Base-by-base conservation (phyloP, 495 filamentous ascomycete species). In the Trichoderma parareesei region DNA sequence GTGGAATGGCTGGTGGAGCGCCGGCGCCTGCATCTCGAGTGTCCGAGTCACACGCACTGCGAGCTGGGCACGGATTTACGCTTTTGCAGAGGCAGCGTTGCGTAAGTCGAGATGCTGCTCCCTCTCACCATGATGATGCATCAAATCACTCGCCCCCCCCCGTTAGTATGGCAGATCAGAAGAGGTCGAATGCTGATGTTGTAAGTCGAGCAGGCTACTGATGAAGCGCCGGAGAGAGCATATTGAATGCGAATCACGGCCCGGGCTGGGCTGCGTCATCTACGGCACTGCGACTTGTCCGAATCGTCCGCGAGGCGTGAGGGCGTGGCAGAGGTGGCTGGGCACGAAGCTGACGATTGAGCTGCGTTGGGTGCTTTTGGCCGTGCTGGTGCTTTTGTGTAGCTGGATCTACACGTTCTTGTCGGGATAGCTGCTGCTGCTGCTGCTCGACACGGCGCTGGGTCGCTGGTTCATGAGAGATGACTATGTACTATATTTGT, bases 1-100 rank as follows among this genome's bases (percentile, higher is more conserved):
- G 80, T 90, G 6, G 80, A 84, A 67, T 90, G 87, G 87, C 74
- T 90, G 0, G 77, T 88, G 41, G 80, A 86, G 67, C 80, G 87
- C 18, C 82, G 78, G 5, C 71, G 68, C 37, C 68, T 84, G 64
- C 76, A 83, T 63, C 70, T 84, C 6, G 77, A 84, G 64, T 84
- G 81, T 65, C 82, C 81, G 5, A 79, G 75, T 64, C 71, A 79
- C 63, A 69, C 72, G 63, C 68, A 73, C 5, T 84, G 82, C 55
- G 81, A 83, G 62, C 62, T 84, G 38, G 77, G 81, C 33, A 82
- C 78, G 64, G 82, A 84, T 67, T 66, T 79, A 64, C 69, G 75
- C 49, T 84, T 84, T 67, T 82, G 81, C 65, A 66, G 82, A 61
- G 80, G 82, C 8, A 83, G 78, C 60, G 76, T 84, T 1, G 71